These are phyloP conservation scores for Aphanomyces stellatus DNA, from an alignment of 352 stramenopile species.

Conservation along the genomic window DNA sequence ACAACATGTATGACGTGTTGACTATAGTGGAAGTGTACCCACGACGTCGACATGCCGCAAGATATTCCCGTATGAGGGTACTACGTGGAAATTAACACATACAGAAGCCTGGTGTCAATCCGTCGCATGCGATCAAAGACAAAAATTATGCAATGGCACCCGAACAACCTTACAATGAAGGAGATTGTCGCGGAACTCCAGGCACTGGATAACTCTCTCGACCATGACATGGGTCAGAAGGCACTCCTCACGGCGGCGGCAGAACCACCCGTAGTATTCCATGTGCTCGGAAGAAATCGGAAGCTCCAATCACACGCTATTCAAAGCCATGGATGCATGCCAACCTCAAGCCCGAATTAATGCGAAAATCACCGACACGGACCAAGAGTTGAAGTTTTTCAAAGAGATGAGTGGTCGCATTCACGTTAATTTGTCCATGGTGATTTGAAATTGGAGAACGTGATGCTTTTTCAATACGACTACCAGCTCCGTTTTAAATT, in stretches of 20 bases:
- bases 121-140: background rate
- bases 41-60: background rate
- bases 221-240: background rate
- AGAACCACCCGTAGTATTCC: background rate
- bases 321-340: too few species aligned
- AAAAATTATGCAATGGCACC: background rate
- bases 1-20: background rate
- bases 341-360: too few species aligned
- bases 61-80: background rate
- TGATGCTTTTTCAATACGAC: too few species aligned
- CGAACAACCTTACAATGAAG: conserved; percentile 7
- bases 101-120: background rate
- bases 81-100: background rate
- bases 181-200: background rate
- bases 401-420: too few species aligned
- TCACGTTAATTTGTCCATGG: too few species aligned
- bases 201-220: background rate
- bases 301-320: too few species aligned
- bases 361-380: too few species aligned
- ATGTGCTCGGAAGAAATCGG: too few species aligned
- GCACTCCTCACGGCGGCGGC: background rate
- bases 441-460: too few species aligned
- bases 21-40: background rate
- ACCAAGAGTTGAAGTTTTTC: too few species aligned
- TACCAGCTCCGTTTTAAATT: too few species aligned